Evolutionary conservation across 768 basidiomycete genomes (phyloP), one percentile per base, ranked within the genome.

Genomic region (Auricularia auricula-judae): DNA sequence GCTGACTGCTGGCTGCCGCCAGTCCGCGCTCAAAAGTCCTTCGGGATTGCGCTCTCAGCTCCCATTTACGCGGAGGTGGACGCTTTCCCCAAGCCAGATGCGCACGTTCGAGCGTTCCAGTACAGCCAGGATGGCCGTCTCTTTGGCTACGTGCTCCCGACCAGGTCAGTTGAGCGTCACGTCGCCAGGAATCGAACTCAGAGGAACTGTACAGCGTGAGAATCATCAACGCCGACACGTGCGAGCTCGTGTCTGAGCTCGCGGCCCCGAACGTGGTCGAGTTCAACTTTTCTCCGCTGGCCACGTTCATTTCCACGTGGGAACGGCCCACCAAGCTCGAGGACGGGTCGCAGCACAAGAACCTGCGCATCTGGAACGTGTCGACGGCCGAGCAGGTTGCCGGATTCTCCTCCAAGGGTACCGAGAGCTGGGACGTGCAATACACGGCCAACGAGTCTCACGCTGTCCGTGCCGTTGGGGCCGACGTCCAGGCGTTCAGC

Each of bases 1-100:
- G 29, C 29, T 29, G 29, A 29, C 18, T 51, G 11, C 18, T 5
- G 18, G 5, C 47, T 18, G 16, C 18, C 21, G 18, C 29, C 70
- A 95, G 93, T 86, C 80, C 92, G 96, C 74, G 91, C 95, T 54
- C 95, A 97, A 84, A 98, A 97, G 84, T 82, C 84, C 66, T 79
- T 96, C 63, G 92, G 91, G 69, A 84, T 98, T 70, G 84, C 94
- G 72, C 82, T 86, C 66, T 92, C 90, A 61, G 81, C 87, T 10
- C 93, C 96, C 60, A 80, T 83, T 71, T 98, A 93, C 73, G 71
- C 77, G 23, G 75, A 85, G 18, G 76, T 91, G 29, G 76, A 84
- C 66, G 83, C 82, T 53, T 91, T 89, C 69, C 74, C 75, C 65
- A 79, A 76, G 39, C 89, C 90, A 58, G 88, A 90, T 54, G 84